phyloP scores from a whole-genome alignment of 352 stramenopile genomes.

The Pythium brachiatum region DNA sequence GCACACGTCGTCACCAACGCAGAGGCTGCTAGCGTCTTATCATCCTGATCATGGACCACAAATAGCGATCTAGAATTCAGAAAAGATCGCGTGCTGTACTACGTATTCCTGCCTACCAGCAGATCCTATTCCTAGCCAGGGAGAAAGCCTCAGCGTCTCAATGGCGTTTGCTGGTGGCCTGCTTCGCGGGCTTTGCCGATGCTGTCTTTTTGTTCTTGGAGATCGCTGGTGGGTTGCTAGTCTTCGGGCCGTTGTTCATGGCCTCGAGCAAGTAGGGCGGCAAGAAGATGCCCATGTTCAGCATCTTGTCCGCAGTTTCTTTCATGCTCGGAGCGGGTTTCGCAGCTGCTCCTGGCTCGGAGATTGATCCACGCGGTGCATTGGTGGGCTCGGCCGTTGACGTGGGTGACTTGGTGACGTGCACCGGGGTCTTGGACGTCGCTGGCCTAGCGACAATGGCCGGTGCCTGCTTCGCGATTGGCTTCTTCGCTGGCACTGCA shows the following conservation, averaged over 20 bases:
- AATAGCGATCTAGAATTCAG: constrained; percentile 4
- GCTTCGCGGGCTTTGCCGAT: not conserved
- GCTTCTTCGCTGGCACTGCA: not conserved
- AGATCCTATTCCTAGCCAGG: not conserved
- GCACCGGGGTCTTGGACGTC: no score
- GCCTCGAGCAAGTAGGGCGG: constrained; percentile 9
- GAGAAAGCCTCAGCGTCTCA: not conserved
- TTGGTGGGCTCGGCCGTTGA: not conserved
- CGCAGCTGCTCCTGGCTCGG: not conserved
- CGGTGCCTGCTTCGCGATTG: not conserved
- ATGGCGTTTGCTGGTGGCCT: not conserved
- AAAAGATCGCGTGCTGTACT: not conserved
- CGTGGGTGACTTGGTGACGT: not conserved
- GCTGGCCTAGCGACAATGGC: not conserved
- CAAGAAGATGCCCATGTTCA: constrained; percentile 29
- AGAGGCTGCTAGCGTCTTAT: not conserved
- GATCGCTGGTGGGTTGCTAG: not conserved
- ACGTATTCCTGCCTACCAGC: not conserved
- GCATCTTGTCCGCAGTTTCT: constrained; percentile 26
- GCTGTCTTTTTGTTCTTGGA: not conserved
- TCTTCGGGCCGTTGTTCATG: not conserved
- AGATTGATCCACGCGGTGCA: not conserved
- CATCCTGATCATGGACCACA: not conserved
- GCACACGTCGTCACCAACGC: not conserved
- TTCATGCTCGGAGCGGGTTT: constrained; percentile 12